Evolutionary conservation across 2,329 filamentous ascomycete species (phyloP).

Genomic region (Fusarium verrucosum): DNA sequence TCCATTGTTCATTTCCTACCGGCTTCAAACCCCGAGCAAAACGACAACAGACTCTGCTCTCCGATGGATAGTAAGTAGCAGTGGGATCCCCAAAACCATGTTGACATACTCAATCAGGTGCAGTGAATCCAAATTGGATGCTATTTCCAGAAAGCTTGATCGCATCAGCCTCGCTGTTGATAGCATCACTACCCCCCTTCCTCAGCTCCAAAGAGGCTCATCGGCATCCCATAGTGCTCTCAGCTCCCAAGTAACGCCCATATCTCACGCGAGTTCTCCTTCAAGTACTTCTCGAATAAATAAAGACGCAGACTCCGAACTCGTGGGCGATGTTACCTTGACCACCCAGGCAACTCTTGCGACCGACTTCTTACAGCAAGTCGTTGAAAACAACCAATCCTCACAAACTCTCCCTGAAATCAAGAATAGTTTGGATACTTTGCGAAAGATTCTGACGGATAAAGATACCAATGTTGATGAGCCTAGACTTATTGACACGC

Average conservation of each 20-base stretch:
- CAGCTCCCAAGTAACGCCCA: background rate
- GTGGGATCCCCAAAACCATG: accelerated
- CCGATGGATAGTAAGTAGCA: conserved; percentile 1
- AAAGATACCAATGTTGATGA: background rate
- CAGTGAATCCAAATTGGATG: conserved; percentile 4
- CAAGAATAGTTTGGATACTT: background rate
- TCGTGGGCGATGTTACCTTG: conserved; percentile 2
- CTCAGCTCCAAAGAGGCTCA: background rate
- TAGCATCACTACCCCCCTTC: background rate
- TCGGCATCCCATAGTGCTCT: background rate
- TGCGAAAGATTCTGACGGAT: background rate
- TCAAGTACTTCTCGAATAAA: accelerated
- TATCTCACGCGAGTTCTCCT: background rate
- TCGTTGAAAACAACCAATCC: conserved; percentile 6
- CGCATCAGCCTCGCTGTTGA: conserved; percentile 9
- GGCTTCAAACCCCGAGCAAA: conserved; percentile 12
- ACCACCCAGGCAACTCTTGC: conserved; percentile 6
- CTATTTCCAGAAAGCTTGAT: conserved; percentile 5
- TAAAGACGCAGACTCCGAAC: background rate
- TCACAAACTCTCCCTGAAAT: background rate
- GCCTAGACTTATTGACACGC: background rate
- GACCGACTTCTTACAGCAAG: background rate
- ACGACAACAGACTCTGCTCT: background rate
- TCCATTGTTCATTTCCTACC: conserved; percentile 2
- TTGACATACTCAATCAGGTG: accelerated